Evolutionary conservation across 192 early-diverging fungal genomes (phyloP).

Genomic region (Dissophora globulifera): DNA sequence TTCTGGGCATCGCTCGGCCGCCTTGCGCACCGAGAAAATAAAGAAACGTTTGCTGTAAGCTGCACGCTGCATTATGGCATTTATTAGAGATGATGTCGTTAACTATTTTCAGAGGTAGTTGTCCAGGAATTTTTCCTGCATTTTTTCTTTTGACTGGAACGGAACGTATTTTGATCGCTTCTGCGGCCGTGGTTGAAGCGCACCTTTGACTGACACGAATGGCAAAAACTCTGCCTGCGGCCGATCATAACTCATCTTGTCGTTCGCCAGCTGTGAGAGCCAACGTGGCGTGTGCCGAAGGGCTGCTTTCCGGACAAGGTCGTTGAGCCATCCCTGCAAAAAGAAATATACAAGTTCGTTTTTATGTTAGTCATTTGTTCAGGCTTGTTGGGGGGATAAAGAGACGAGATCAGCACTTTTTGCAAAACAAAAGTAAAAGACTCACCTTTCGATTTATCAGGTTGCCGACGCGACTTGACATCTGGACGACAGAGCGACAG

Average conservation of each 20-base stretch:
- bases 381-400: too few species aligned
- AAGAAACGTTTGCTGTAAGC: too few species aligned
- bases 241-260: conserved; percentile 17
- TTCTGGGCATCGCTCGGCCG: too few species aligned
- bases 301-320: conserved; percentile 21
- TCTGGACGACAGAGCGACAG: conserved; percentile 11
- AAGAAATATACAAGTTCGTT: background rate
- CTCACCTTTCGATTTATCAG: conserved; percentile 30
- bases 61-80: too few species aligned
- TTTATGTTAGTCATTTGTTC: too few species aligned
- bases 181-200: conserved; percentile 9
- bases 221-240: conserved; percentile 31
- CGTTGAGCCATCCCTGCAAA: conserved; percentile 15
- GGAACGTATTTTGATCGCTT: conserved; percentile 14
- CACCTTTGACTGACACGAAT: conserved; percentile 11
- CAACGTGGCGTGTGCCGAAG: conserved; percentile 16
- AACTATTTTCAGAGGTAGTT: too few species aligned
- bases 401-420: too few species aligned
- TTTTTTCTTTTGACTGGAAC: background rate
- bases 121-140: too few species aligned
- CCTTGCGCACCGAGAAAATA: too few species aligned
- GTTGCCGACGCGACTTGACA: conserved; percentile 18
- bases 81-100: too few species aligned
- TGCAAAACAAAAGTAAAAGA: background rate
- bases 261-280: conserved; percentile 3